Conservation (phyloP, 805 yeast species). For the Starmera amethionina region DNA sequence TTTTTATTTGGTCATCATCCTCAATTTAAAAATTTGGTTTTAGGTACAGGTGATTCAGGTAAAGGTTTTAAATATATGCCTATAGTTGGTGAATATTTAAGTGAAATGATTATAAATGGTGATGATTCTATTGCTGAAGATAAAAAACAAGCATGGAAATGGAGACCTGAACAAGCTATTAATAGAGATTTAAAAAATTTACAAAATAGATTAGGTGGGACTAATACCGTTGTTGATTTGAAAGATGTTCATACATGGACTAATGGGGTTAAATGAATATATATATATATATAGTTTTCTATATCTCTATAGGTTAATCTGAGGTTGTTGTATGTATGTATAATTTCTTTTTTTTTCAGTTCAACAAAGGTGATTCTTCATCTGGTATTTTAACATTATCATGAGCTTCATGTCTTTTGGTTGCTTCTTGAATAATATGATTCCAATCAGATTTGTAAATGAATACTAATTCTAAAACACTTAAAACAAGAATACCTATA, state of each 20-base stretch:
- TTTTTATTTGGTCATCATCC: slow-evolving; percentile 24
- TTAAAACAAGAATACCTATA: slow-evolving; percentile 48
- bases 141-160: slow-evolving; percentile 20
- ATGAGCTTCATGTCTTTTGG: slow-evolving; percentile 19
- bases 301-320: no score
- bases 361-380: neutral
- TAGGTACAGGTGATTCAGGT: slow-evolving; percentile 30
- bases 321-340: no score
- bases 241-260: slow-evolving; percentile 19
- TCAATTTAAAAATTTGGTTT: slow-evolving; percentile 14
- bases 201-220: slow-evolving; percentile 23
- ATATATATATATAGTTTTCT: no score
- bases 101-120: slow-evolving; percentile 22
- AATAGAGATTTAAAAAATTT: slow-evolving; percentile 17
- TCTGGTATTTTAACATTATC: slow-evolving; percentile 15
- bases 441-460: slow-evolving; percentile 47
- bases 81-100: slow-evolving; percentile 22
- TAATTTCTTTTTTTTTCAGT: no score
- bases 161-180: slow-evolving; percentile 25
- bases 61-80: slow-evolving; percentile 29
- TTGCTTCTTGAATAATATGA: slow-evolving; percentile 26
- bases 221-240: slow-evolving; percentile 18
- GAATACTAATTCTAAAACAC: slow-evolving; percentile 34
- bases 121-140: slow-evolving; percentile 17
- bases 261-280: no score